Evolutionary conservation across 176 grass and related monocot species (phyloP).

Genomic region (sorghum (Sorghum bicolor)): Sorghum_bicolor_NCBIv3 NC_012878.2:47708001-47708500

Average conservation of each 20-base stretch:
- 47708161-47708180: not conserved
- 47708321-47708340: not conserved
- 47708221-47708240: not conserved
- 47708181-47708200: not conserved
- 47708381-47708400: not conserved
- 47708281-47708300: too few species aligned
- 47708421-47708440: not conserved
- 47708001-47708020: not conserved
- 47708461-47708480: not conserved
- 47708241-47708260: not conserved
- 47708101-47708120: not conserved
- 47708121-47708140: not conserved
- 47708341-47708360: not conserved
- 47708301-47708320: not conserved
- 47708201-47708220: not conserved
- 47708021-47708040: not conserved
- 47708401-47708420: not conserved
- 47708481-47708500: not conserved
- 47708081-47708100: not conserved
- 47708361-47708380: not conserved
- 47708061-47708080: not conserved
- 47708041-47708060: not conserved
- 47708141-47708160: not conserved
- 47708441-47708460: not conserved
- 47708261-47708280: too few species aligned